Base-by-base conservation (phyloP, 139 green algal species). In the Bryopsis sp. region DNA sequence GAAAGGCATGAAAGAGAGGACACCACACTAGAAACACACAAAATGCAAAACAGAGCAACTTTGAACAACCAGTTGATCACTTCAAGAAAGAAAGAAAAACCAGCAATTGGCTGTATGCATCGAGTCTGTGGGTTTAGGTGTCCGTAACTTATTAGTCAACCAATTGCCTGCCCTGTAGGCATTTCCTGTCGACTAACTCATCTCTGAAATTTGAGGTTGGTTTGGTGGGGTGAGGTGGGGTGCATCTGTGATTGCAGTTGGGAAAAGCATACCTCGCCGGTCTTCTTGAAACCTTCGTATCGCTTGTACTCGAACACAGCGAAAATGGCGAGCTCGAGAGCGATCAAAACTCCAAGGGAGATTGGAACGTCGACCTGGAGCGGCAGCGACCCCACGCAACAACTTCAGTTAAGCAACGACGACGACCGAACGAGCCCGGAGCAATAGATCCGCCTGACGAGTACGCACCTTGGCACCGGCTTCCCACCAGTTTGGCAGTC, bases 291-390 rank as follows among this genome's bases (percentile, higher is more conserved):
- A 75, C 81, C 82, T 72, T 93, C 74, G 77, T 89, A 94, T 65
- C 91, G 77, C 83, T 90, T 94, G 75, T 77, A 78, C 86, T 97
- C 91, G 38, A 96, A 77, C 72, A 91, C 81, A 57, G 73, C 88
- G 58, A 97, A 79, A 39, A 93, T 77, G 1, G 77, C 71, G 8
- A 88, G 71, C 83, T 94, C 84, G 46, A 95, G 80, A 48, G 80
- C 72, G 6, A 86, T 74, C 69, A 95, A 84, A 24, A 82, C 74
- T 76, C 85, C 70, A 47, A 66, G 50, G 2, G 37, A 38, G 39
- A 72, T 58, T 15, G 69, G 60, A 34, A 70, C 5, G n/a, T 39
- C 37, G 28, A 48, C 38, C 43, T 78, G 58, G 26, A 65, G 15
- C 39, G 22, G 22, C 7, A 68, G 63, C 43, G 29, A 22, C 26